Evolutionary conservation across 306 rosid genomes (phyloP).

Genomic region (Cucurbita moschata): DNA sequence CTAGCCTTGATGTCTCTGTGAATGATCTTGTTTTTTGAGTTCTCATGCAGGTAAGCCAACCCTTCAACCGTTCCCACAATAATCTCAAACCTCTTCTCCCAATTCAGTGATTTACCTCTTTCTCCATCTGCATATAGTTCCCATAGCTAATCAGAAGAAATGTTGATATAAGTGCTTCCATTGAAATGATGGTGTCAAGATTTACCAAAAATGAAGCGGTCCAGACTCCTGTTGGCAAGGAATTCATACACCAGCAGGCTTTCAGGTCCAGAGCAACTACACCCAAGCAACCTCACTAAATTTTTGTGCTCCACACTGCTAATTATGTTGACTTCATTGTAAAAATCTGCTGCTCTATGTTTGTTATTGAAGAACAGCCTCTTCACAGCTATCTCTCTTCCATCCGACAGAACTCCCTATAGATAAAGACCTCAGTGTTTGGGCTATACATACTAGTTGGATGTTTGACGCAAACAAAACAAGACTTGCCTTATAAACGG

Average conservation of each 20-base stretch:
- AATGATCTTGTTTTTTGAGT: conserved; percentile 50
- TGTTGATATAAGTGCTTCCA: background rate
- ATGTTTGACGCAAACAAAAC: background rate
- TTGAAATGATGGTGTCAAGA: background rate
- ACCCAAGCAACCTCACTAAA: conserved; percentile 68
- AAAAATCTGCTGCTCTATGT: conserved; percentile 79
- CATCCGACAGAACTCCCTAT: conserved; percentile 71
- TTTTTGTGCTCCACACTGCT: conserved; percentile 79
- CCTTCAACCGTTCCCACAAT: conserved; percentile 71
- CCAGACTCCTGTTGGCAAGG: conserved; percentile 74
- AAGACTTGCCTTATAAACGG: conserved; percentile 65
- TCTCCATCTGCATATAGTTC: conserved; percentile 27
- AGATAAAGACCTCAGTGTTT: background rate
- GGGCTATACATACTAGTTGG: background rate
- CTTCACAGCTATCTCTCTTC: conserved; percentile 90
- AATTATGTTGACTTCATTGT: conserved; percentile 74
- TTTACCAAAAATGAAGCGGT: conserved; percentile 73
- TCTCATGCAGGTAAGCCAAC: conserved; percentile 70
- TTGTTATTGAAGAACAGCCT: conserved; percentile 77
- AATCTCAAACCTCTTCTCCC: conserved; percentile 75
- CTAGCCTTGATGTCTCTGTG: conserved; percentile 93
- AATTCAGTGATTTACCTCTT: conserved; percentile 47
- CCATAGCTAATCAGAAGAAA: background rate
- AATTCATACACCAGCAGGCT: conserved; percentile 78
- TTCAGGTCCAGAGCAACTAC: conserved; percentile 95